phyloP scores from a whole-genome alignment of 495 filamentous ascomycete species.

The Aspergillus baeticus region DNA sequence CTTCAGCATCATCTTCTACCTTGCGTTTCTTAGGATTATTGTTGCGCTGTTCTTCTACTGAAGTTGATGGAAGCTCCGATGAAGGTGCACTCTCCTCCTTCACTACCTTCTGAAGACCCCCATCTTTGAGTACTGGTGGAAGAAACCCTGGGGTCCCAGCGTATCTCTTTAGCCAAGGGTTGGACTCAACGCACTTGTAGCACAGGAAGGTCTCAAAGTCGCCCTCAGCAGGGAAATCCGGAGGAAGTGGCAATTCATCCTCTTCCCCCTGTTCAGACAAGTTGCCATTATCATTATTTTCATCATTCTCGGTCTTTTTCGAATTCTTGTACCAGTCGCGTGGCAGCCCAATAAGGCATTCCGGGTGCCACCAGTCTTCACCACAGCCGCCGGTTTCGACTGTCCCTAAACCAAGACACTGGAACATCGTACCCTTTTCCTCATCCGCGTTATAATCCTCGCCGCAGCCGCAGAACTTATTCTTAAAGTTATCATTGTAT shows the following conservation, averaged over 20 bases:
- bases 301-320: constrained; percentile 32
- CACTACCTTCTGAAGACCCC: constrained; percentile 22
- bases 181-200: constrained; percentile 85
- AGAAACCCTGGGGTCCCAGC: constrained; percentile 83
- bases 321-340: constrained; percentile 45
- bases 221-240: constrained; percentile 84
- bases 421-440: constrained; percentile 99
- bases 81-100: neutral
- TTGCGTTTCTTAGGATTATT: constrained; percentile 70
- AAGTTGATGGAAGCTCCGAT: constrained; percentile 3
- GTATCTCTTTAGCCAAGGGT: constrained; percentile 91
- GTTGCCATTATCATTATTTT: constrained; percentile 31
- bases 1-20: constrained; percentile 59
- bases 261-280: constrained; percentile 29
- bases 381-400: constrained; percentile 84
- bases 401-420: constrained; percentile 85
- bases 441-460: constrained; percentile 79
- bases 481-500: constrained; percentile 94
- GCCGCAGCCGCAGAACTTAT: constrained; percentile 87
- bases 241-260: constrained; percentile 63
- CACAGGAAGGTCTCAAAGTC: constrained; percentile 88
- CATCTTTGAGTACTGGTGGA: constrained; percentile 56
- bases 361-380: constrained; percentile 99
- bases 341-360: constrained; percentile 81
- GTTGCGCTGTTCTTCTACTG: constrained; percentile 16